Conservation (phyloP, 306 rosid species). For the Malus asiatica region DNA sequence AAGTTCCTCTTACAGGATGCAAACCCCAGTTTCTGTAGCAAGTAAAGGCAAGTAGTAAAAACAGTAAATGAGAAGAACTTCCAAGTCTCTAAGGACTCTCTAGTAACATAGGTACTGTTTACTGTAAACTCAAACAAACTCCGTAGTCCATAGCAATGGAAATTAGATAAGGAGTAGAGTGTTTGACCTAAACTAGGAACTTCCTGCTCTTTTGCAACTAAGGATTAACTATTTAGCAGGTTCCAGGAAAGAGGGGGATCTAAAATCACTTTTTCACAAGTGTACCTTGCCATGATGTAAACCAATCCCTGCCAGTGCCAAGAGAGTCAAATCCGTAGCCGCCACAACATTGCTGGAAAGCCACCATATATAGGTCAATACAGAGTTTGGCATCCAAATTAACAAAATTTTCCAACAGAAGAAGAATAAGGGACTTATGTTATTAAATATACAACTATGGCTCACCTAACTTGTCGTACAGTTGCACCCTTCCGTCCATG, state of each 20-base stretch:
- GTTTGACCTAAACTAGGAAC: background rate
- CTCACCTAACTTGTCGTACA: constrained; percentile 93
- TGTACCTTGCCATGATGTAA: constrained; percentile 76
- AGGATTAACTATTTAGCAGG: background rate
- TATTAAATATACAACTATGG: constrained; percentile 10
- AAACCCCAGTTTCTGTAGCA: constrained; percentile 77
- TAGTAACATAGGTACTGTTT: background rate
- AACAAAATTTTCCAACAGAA: background rate
- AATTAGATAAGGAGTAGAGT: background rate
- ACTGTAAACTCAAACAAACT: background rate
- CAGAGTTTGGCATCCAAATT: constrained; percentile 2
- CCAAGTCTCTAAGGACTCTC: background rate
- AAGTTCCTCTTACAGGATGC: constrained; percentile 78
- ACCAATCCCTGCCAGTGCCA: constrained; percentile 93
- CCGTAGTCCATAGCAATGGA: background rate
- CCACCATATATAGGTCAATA: constrained; percentile 27
- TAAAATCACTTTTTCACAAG: background rate
- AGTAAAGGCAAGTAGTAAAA: constrained; percentile 5
- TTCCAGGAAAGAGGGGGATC: background rate
- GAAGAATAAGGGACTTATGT: constrained; percentile 2
- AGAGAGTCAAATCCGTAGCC: constrained; percentile 83
- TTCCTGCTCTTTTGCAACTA: background rate
- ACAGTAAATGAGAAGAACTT: background rate
- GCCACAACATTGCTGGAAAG: constrained; percentile 90
- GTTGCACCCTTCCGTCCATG: constrained; percentile 94